phyloP scores from a whole-genome alignment of 169 alveolate genomes.

The Plasmodium berghei region DNA sequence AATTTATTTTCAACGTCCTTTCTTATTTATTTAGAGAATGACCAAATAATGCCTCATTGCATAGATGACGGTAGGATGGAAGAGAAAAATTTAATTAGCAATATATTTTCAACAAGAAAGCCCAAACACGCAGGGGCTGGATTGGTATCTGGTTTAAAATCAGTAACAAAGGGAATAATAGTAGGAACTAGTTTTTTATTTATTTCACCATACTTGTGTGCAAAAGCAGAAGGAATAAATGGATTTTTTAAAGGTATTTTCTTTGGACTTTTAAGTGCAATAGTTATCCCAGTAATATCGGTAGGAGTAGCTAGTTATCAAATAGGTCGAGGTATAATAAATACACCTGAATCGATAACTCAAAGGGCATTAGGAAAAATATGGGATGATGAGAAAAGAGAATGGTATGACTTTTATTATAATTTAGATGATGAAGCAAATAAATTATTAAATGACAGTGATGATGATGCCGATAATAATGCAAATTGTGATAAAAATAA shows the following conservation, averaged over 20 bases:
- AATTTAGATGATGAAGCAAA: conserved; percentile 86
- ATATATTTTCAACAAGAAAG: conserved; percentile 84
- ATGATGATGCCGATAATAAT: conserved; percentile 64
- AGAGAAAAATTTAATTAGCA: conserved; percentile 78
- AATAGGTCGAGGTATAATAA: conserved; percentile 89
- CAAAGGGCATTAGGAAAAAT: conserved; percentile 89
- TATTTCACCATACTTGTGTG: conserved; percentile 91
- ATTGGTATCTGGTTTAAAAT: conserved; percentile 89
- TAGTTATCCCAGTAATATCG: conserved; percentile 90
- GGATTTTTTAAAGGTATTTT: conserved; percentile 93
- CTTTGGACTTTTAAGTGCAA: conserved; percentile 92
- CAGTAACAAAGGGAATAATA: conserved; percentile 91
- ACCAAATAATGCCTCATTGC: conserved; percentile 41
- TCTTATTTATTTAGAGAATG: conserved; percentile 22
- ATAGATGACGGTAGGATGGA: conserved; percentile 27
- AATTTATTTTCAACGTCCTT: neutral
- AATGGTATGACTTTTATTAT: conserved; percentile 88
- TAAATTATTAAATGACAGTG: conserved; percentile 72
- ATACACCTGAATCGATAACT: conserved; percentile 92
- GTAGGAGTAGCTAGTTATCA: conserved; percentile 93
- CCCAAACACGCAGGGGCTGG: conserved; percentile 91
- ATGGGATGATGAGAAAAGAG: conserved; percentile 91
- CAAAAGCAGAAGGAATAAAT: conserved; percentile 89
- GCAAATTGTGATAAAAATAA: conserved; percentile 10
- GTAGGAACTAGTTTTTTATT: conserved; percentile 92